Evolutionary conservation across 2,329 filamentous ascomycete genomes (phyloP).

Genomic region (Aureobasidium melanogenum): DNA sequence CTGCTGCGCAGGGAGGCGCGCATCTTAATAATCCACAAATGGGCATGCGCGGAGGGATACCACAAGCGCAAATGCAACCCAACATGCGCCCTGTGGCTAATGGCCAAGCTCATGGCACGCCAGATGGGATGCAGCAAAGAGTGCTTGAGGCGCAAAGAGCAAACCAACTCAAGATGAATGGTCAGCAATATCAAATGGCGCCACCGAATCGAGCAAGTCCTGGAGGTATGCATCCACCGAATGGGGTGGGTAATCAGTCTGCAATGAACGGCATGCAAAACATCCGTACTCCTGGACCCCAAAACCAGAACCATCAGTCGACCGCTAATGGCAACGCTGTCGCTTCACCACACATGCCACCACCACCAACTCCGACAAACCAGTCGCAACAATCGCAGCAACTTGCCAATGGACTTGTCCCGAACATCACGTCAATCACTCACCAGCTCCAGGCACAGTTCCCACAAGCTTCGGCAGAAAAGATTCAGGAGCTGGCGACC

Average conservation of each 20-base stretch:
- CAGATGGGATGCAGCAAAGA: constrained; percentile 11
- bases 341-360: constrained; percentile 29
- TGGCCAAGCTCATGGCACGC: not conserved
- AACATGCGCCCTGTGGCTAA: constrained; percentile 13
- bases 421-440: constrained; percentile 45
- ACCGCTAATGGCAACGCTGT: constrained; percentile 20
- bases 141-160: constrained; percentile 17
- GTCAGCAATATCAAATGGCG: constrained; percentile 13
- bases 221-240: not conserved
- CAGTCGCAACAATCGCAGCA: constrained; percentile 31
- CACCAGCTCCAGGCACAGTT: constrained; percentile 44
- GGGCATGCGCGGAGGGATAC: constrained; percentile 48
- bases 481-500: constrained; percentile 45
- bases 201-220: constrained; percentile 14
- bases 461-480: constrained; percentile 44
- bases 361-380: constrained; percentile 25
- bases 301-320: constrained; percentile 13
- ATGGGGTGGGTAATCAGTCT: constrained; percentile 14
- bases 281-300: constrained; percentile 1
- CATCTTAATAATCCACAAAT: constrained; percentile 42
- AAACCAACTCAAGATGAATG: constrained; percentile 13
- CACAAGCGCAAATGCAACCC: constrained; percentile 48
- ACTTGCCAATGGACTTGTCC: constrained; percentile 45
- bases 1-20: constrained; percentile 4
- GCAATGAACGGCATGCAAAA: constrained; percentile 15